phyloP scores from a whole-genome alignment of 306 rosid species.

The Prunus mume region DNA sequence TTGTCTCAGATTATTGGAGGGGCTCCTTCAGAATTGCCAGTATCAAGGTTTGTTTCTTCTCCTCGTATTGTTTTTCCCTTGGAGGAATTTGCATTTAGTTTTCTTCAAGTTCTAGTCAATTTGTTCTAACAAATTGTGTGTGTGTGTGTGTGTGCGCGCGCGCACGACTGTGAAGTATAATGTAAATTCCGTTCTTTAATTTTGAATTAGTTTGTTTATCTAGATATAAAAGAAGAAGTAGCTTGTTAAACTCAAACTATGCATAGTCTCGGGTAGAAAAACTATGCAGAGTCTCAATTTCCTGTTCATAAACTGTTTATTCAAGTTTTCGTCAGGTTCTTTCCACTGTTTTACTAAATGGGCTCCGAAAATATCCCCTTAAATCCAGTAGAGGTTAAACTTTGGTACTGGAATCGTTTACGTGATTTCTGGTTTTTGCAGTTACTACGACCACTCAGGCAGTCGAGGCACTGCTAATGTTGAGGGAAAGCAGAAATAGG shows the following conservation, averaged over 20 bases:
- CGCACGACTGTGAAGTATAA: background rate
- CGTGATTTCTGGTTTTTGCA: constrained; percentile 38
- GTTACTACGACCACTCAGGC: constrained; percentile 74
- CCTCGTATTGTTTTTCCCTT: constrained; percentile 6
- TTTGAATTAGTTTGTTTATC: background rate
- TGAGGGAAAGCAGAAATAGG: constrained; percentile 61
- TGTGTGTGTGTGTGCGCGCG: background rate
- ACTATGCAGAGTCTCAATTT: background rate
- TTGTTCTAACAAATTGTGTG: background rate
- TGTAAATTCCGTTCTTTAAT: background rate
- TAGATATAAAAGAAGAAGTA: background rate
- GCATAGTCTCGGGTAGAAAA: background rate
- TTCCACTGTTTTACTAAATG: no score
- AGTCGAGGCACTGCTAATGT: constrained; percentile 57
- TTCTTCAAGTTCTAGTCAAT: constrained; percentile 1
- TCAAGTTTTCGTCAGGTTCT: background rate
- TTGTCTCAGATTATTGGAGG: constrained; percentile 66
- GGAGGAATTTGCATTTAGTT: background rate
- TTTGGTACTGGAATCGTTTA: background rate
- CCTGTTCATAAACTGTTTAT: background rate
- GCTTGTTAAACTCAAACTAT: background rate
- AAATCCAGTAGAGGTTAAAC: no score
- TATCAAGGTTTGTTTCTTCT: constrained; percentile 60
- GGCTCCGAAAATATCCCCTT: no score
- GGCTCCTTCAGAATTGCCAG: constrained; percentile 69